Evolutionary conservation across 2,329 filamentous ascomycete species (phyloP).

Genomic region (Xylariales sp.): DNA sequence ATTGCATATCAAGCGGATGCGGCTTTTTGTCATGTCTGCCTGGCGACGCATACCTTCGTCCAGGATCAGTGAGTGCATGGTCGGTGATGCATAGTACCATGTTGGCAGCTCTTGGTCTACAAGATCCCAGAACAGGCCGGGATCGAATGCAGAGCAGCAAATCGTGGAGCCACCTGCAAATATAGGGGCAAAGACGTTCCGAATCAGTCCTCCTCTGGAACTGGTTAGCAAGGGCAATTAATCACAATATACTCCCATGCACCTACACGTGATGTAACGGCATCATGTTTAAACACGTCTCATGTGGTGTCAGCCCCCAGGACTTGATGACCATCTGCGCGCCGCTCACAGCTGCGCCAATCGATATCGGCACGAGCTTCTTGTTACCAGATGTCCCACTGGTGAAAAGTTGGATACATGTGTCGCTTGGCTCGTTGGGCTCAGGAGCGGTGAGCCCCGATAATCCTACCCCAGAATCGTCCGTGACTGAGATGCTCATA

Average conservation of each 20-base stretch:
- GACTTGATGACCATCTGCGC: conserved; percentile 49
- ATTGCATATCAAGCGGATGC: conserved; percentile 50
- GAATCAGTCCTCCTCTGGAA: conserved; percentile 43
- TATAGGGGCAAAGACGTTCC: conserved; percentile 51
- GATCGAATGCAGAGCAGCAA: conserved; percentile 50
- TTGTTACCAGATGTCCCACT: conserved; percentile 55
- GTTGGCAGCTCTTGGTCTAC: conserved; percentile 42
- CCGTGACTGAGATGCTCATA: conserved; percentile 30
- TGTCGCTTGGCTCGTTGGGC: conserved; percentile 41
- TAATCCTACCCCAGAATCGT: neutral
- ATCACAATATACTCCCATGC: neutral
- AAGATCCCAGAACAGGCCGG: conserved; percentile 52
- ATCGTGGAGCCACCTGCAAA: conserved; percentile 50
- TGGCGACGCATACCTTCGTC: conserved; percentile 36
- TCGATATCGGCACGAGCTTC: conserved; percentile 50
- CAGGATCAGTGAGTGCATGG: conserved; percentile 52
- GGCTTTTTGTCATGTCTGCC: conserved; percentile 35
- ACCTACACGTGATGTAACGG: conserved; percentile 52
- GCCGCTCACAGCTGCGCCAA: conserved; percentile 45
- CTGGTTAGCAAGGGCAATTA: conserved; percentile 7
- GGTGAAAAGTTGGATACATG: conserved; percentile 50
- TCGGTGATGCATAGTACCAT: conserved; percentile 56
- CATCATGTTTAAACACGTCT: conserved; percentile 56
- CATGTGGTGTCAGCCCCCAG: conserved; percentile 41
- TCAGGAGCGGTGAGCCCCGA: conserved; percentile 6